Percentiles rank a stretch among this genome's conserved stretches.
phyloP scores from a whole-genome alignment of 345 rosid species.

The Gossypium bickii region DNA sequence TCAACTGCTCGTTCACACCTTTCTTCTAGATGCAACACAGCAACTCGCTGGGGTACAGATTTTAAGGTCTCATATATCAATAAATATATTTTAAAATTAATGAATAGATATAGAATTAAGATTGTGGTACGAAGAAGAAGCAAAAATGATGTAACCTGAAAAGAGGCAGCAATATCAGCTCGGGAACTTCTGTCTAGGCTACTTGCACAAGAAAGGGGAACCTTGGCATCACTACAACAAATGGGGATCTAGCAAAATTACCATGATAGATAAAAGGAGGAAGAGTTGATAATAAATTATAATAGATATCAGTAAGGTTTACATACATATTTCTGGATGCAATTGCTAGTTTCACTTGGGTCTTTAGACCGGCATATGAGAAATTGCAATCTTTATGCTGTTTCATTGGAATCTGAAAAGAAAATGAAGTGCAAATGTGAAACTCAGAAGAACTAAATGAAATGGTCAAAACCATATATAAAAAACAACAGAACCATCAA shows the following conservation, averaged over 20 bases:
- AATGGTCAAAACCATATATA: neutral
- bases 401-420: slow-evolving; percentile 71
- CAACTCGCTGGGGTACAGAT: slow-evolving; percentile 60
- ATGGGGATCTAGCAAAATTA: neutral
- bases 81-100: neutral
- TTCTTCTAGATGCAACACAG: slow-evolving; percentile 92
- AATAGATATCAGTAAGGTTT: neutral
- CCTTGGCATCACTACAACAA: slow-evolving; percentile 46
- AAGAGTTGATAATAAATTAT: slow-evolving; percentile 14
- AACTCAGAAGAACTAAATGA: slow-evolving; percentile 6
- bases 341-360: slow-evolving; percentile 90
- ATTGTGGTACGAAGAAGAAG: neutral
- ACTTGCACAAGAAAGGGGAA: slow-evolving; percentile 66
- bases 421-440: slow-evolving; percentile 13
- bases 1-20: slow-evolving; percentile 85
- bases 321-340: slow-evolving; percentile 76
- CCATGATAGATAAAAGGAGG: neutral
- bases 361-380: slow-evolving; percentile 93
- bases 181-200: slow-evolving; percentile 65
- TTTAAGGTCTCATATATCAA: slow-evolving; percentile 1
- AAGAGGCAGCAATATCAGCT: slow-evolving; percentile 94
- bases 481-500: slow-evolving; percentile 4
- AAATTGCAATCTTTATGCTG: slow-evolving; percentile 92
- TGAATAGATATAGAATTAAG: neutral
- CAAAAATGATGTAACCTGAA: slow-evolving; percentile 53